Evolutionary conservation across 306 rosid genomes (phyloP).

Genomic region (Trifolium repens): DNA sequence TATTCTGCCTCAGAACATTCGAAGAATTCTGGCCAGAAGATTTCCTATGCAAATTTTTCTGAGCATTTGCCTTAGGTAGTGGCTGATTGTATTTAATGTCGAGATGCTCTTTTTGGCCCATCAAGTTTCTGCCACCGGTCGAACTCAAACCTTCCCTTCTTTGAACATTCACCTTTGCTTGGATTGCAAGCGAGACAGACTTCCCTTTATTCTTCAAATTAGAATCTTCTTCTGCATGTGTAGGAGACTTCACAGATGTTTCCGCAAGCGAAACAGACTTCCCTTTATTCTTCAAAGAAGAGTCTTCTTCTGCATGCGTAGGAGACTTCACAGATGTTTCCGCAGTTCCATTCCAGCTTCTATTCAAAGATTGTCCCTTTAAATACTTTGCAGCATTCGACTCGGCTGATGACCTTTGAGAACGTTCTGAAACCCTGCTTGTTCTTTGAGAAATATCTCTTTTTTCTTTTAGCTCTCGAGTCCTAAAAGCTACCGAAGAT

Average conservation of each 20-base stretch:
- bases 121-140: slow-evolving; percentile 56
- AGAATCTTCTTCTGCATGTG: slow-evolving; percentile 56
- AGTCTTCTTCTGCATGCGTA: slow-evolving; percentile 55
- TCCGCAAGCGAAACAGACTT: slow-evolving; percentile 80
- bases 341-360: slow-evolving; percentile 86
- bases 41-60: slow-evolving; percentile 63
- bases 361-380: slow-evolving; percentile 83
- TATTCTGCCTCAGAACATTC: slow-evolving; percentile 78
- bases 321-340: slow-evolving; percentile 60
- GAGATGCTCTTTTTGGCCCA: slow-evolving; percentile 60
- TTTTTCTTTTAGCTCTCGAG: slow-evolving; percentile 63
- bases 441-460: slow-evolving; percentile 62
- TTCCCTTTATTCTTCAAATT: slow-evolving; percentile 61
- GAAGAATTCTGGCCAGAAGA: slow-evolving; percentile 52
- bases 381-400: slow-evolving; percentile 78
- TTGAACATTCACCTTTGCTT: slow-evolving; percentile 97
- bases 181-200: slow-evolving; percentile 93
- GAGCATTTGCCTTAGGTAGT: slow-evolving; percentile 50
- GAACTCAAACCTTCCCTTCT: slow-evolving; percentile 78
- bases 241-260: slow-evolving; percentile 52
- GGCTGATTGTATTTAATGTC: slow-evolving; percentile 63
- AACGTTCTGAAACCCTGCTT: slow-evolving; percentile 56
- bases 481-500: slow-evolving; percentile 61
- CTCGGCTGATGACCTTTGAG: slow-evolving; percentile 61
- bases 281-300: slow-evolving; percentile 58